These are phyloP conservation scores for Amanita brunnescens DNA, from an alignment of 768 basidiomycete genomes.

Conservation along the genomic window DNA sequence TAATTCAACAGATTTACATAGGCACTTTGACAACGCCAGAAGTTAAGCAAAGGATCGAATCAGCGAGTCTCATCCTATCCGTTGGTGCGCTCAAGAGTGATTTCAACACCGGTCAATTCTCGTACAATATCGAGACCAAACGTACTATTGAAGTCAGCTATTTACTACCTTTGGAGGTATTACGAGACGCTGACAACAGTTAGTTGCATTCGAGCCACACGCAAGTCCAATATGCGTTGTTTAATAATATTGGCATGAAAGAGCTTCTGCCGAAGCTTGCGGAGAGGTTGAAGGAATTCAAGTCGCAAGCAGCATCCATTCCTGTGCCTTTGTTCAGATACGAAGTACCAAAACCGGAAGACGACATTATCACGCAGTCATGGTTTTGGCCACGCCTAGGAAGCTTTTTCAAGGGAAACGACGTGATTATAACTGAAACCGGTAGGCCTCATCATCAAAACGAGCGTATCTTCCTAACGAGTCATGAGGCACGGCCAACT, in stretches of 20 bases:
- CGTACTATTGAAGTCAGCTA: constrained; percentile 53
- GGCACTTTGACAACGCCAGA: constrained; percentile 61
- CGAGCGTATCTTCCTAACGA: not conserved
- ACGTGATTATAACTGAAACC: constrained; percentile 84
- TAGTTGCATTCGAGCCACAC: constrained; percentile 74
- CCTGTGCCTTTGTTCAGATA: constrained; percentile 36
- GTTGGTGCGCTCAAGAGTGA: constrained; percentile 66
- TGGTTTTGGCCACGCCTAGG: constrained; percentile 82
- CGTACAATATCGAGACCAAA: constrained; percentile 54
- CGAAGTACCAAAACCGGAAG: constrained; percentile 27
- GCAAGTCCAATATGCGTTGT: constrained; percentile 54
- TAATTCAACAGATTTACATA: constrained; percentile 52
- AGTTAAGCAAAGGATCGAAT: constrained; percentile 66
- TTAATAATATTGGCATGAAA: constrained; percentile 68
- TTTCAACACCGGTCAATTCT: constrained; percentile 87
- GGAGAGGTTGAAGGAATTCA: constrained; percentile 37
- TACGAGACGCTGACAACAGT: not conserved
- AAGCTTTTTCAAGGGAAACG: constrained; percentile 59
- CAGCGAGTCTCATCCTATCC: constrained; percentile 65
- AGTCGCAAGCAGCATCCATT: constrained; percentile 30
- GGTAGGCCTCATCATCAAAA: constrained; percentile 28
- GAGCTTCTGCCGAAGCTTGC: constrained; percentile 66
- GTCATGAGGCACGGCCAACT: constrained; percentile 61
- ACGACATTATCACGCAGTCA: constrained; percentile 63
- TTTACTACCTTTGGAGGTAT: not conserved